Base-by-base conservation (phyloP, 306 rosid species). In the Mucuna pruriens region DNA sequence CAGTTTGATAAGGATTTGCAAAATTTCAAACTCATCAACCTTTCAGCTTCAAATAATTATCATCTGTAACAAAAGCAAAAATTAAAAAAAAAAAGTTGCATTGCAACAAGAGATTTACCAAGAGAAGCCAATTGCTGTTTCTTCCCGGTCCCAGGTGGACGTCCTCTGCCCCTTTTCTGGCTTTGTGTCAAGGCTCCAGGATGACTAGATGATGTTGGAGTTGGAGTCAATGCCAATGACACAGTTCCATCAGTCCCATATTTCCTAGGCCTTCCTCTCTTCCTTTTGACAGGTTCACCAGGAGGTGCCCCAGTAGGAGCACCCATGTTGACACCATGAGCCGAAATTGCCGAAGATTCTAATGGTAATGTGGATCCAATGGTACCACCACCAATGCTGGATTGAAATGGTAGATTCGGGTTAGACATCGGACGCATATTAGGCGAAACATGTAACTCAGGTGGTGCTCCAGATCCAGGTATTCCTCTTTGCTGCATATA, bases 251-350 rank as follows among this genome's bases (percentile, higher is more conserved):
- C 97, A 7, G 92, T 86, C 5, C 95, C 99, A 71, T 95, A 95
- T 61, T 95, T 95, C 77, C 99, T 80, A 12, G 99, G 99, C 80
- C 99, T 92, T 81, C 99, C 99, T 79, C 97, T 88, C 86, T 90
- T 95, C 88, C 99, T 84, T 68, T 93, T 95, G 61, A 84, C 81
- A 36, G 90, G 87, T 72, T 95, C 97, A 5, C 87, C 86, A 0
- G 91, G 76, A 15, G 91, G 89, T 11, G 67, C 87, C 65, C 81
- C 88, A 9, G 92, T 42, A 60, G 84, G 94, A 71, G 88, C 88
- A 60, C 95, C 94, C 34, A 91, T 67, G 85, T 90, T 92, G 76
- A 88, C 89, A 66, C 94, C 90, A 39, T 91, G 97, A 62, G 92
- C 85, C 44, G 97, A 83, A 61, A 92, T 85, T 7, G 80, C 80